phyloP scores from a whole-genome alignment of 345 rosid species.

The Melaleuca alternifolia region DNA sequence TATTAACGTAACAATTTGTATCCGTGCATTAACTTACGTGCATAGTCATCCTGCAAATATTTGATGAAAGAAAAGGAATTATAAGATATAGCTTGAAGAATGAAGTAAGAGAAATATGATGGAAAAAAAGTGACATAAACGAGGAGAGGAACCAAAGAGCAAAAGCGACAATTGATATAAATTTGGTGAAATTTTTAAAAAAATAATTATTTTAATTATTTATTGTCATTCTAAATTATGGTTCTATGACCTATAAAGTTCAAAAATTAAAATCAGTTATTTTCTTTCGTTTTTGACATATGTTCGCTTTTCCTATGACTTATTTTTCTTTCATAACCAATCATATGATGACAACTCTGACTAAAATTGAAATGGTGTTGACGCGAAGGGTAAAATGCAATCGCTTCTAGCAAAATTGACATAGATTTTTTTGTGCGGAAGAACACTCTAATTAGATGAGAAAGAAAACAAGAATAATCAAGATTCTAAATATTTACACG shows the following conservation, averaged over 20 bases:
- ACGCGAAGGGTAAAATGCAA: too few species aligned
- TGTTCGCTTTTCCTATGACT: background rate
- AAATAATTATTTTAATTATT: background rate
- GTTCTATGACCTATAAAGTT: background rate
- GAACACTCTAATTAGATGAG: too few species aligned
- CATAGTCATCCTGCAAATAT: background rate
- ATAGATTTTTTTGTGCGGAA: too few species aligned
- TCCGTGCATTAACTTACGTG: background rate
- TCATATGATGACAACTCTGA: too few species aligned
- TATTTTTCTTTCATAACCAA: too few species aligned
- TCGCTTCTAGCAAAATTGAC: too few species aligned
- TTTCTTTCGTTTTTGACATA: background rate
- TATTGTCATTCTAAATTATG: background rate
- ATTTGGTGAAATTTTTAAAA: background rate
- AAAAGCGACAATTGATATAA: background rate
- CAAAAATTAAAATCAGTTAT: background rate
- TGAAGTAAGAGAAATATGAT: background rate
- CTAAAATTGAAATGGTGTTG: background rate
- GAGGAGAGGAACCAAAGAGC: background rate
- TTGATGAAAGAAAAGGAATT: background rate
- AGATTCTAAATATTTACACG: too few species aligned
- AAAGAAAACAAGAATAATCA: too few species aligned
- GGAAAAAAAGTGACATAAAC: background rate
- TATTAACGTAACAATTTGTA: background rate
- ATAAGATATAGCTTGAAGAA: background rate